Percentiles rank a stretch among this genome's conserved stretches.
Conservation (phyloP, 345 rosid genomes). For the Salix brachista region DNA sequence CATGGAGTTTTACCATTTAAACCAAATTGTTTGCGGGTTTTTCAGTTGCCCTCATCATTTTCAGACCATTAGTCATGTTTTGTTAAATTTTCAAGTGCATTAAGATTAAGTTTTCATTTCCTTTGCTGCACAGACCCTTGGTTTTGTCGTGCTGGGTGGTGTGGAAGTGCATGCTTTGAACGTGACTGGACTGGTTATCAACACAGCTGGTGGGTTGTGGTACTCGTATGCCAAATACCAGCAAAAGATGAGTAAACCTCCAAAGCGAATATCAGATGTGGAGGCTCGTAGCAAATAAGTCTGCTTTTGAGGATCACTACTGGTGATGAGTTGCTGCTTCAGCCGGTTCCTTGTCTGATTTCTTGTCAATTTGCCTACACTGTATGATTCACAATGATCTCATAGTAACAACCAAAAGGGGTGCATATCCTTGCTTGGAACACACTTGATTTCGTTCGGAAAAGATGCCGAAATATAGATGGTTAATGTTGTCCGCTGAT, state of each 20-base stretch:
- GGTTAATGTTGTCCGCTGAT: not conserved
- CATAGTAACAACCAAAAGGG: not conserved
- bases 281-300: constrained; percentile 63
- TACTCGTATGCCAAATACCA: constrained; percentile 79
- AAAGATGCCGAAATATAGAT: not conserved
- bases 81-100: not conserved
- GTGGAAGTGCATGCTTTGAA: constrained; percentile 84
- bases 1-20: not conserved
- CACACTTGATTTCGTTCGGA: not conserved
- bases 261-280: constrained; percentile 45
- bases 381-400: not conserved
- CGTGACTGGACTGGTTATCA: constrained; percentile 74
- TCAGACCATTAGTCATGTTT: not conserved
- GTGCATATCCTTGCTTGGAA: not conserved
- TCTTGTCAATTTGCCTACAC: not conserved
- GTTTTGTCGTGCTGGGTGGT: constrained; percentile 87
- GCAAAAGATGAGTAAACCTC: constrained; percentile 64
- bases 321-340: not conserved
- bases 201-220: constrained; percentile 95
- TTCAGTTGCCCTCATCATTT: not conserved
- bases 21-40: not conserved
- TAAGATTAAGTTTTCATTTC: not conserved
- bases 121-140: constrained; percentile 58
- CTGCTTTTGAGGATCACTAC: not conserved
- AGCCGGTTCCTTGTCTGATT: not conserved